Percentiles rank a stretch among this genome's conserved stretches.
Evolutionary conservation across 2,329 filamentous ascomycete genomes (phyloP).

Genomic region (Fusarium sp.): DNA sequence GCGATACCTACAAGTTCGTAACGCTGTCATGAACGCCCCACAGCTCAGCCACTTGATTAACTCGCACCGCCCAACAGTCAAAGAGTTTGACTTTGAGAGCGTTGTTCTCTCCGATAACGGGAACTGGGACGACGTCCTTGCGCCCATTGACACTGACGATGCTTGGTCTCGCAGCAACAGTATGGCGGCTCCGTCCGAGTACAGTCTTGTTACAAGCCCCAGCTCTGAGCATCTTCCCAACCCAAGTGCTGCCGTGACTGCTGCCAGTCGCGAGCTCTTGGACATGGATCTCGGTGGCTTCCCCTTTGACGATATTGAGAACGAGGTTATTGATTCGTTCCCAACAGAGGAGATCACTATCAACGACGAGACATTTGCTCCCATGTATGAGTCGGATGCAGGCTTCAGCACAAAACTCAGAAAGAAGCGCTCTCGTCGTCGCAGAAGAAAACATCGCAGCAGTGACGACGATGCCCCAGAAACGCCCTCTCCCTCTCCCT

Average conservation of each 20-base stretch:
- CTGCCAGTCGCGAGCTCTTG: slow-evolving; percentile 64
- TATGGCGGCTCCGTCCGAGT: slow-evolving; percentile 47
- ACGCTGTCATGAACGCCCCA: slow-evolving; percentile 76
- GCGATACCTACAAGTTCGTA: slow-evolving; percentile 77
- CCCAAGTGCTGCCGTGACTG: slow-evolving; percentile 67
- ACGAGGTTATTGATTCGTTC: slow-evolving; percentile 50
- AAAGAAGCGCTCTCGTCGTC: slow-evolving; percentile 57
- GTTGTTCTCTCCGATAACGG: slow-evolving; percentile 76
- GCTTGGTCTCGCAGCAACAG: slow-evolving; percentile 55
- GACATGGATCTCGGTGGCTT: slow-evolving; percentile 57
- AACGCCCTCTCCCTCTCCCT: slow-evolving; percentile 36
- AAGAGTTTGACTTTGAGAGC: slow-evolving; percentile 85
- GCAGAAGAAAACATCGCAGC: slow-evolving; percentile 55
- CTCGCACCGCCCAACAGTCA: slow-evolving; percentile 75
- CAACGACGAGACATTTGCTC: slow-evolving; percentile 17
- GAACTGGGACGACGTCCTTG: slow-evolving; percentile 86
- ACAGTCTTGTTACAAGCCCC: slow-evolving; percentile 53
- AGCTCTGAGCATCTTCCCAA: slow-evolving; percentile 58
- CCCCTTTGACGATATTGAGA: slow-evolving; percentile 54
- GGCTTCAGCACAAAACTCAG: slow-evolving; percentile 64
- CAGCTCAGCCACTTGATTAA: slow-evolving; percentile 79
- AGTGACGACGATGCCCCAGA: slow-evolving; percentile 45
- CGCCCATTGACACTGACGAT: slow-evolving; percentile 68
- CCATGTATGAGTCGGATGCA: slow-evolving; percentile 44
- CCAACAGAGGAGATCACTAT: slow-evolving; percentile 49